Evolutionary conservation across 495 filamentous ascomycete species (phyloP).

Genomic region (Talaromyces wortmannii): DNA sequence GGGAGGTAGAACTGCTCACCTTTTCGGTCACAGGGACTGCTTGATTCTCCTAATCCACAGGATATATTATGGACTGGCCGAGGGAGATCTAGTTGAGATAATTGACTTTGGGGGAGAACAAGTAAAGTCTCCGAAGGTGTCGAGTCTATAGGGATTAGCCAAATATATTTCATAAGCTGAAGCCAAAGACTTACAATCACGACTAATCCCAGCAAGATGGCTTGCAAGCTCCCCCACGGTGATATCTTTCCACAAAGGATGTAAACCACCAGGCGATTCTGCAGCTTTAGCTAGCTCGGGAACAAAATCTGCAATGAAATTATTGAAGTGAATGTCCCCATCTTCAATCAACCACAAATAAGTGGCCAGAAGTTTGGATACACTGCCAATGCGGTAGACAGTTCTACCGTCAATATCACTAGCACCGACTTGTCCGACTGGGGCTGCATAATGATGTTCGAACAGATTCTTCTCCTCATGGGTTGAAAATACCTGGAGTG

Average conservation of each 20-base stretch:
- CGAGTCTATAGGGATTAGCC: not conserved
- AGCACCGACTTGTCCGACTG: slow-evolving; percentile 24
- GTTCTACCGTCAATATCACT: slow-evolving; percentile 30
- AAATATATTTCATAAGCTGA: not conserved
- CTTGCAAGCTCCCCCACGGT: slow-evolving; percentile 46
- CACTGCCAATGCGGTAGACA: slow-evolving; percentile 44
- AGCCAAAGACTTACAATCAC: slow-evolving; percentile 25
- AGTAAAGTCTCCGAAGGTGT: slow-evolving; percentile 4
- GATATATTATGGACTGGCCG: not conserved
- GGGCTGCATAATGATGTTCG: slow-evolving; percentile 37
- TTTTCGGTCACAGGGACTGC: slow-evolving; percentile 11
- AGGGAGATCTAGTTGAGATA: slow-evolving; percentile 9
- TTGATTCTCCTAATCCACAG: slow-evolving; percentile 10
- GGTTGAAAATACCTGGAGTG: slow-evolving; percentile 38
- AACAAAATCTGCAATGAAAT: slow-evolving; percentile 38
- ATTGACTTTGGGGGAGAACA: slow-evolving; percentile 24
- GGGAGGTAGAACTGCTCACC: slow-evolving; percentile 3
- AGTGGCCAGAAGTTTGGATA: slow-evolving; percentile 42
- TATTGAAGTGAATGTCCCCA: slow-evolving; percentile 30
- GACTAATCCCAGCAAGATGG: slow-evolving; percentile 42
- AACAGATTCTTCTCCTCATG: slow-evolving; percentile 24
- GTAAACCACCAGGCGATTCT: not conserved
- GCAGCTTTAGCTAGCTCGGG: slow-evolving; percentile 36
- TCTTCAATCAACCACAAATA: slow-evolving; percentile 38
- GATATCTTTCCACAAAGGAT: slow-evolving; percentile 40